Conservation (phyloP, 1,284 basidiomycete species). For the Ceratobasidium sp. region DNA sequence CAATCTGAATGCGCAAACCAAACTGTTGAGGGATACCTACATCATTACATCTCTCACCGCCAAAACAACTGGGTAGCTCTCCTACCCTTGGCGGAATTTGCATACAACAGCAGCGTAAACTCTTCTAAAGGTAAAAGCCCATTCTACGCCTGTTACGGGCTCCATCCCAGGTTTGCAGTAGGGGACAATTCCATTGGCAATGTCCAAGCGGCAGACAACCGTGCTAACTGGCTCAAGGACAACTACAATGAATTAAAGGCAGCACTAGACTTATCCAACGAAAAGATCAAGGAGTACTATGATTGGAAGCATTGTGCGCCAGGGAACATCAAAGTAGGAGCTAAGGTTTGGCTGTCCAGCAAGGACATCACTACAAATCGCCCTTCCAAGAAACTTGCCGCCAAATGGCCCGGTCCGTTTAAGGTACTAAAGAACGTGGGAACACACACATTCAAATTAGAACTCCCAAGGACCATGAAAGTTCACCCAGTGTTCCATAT, state of each 20-base stretch:
- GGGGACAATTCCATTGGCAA: no score
- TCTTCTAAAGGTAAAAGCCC: slow-evolving; percentile 51
- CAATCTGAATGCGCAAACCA: slow-evolving; percentile 58
- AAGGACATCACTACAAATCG: slow-evolving; percentile 60
- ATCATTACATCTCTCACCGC: slow-evolving; percentile 47
- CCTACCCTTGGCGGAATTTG: slow-evolving; percentile 51
- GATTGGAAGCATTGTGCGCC: background rate
- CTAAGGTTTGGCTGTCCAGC: slow-evolving; percentile 54
- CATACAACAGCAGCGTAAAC: slow-evolving; percentile 46
- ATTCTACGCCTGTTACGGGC: slow-evolving; percentile 54
- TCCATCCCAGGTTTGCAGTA: slow-evolving; percentile 49
- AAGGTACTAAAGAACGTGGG: slow-evolving; percentile 32
- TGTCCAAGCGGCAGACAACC: background rate
- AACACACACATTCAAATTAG: slow-evolving; percentile 21
- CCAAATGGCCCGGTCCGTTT: slow-evolving; percentile 60
- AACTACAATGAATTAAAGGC: background rate
- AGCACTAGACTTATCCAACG: background rate
- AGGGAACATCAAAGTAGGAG: background rate
- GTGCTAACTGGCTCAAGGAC: background rate
- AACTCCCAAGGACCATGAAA: slow-evolving; percentile 31
- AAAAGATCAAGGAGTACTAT: background rate
- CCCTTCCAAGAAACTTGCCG: slow-evolving; percentile 61
- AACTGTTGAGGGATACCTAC: slow-evolving; percentile 52
- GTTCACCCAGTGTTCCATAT: slow-evolving; percentile 43
- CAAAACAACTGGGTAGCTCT: slow-evolving; percentile 51